Evolutionary conservation across 1,284 basidiomycete species (phyloP).

Genomic region (Cutaneotrichosporon mucoides): DNA sequence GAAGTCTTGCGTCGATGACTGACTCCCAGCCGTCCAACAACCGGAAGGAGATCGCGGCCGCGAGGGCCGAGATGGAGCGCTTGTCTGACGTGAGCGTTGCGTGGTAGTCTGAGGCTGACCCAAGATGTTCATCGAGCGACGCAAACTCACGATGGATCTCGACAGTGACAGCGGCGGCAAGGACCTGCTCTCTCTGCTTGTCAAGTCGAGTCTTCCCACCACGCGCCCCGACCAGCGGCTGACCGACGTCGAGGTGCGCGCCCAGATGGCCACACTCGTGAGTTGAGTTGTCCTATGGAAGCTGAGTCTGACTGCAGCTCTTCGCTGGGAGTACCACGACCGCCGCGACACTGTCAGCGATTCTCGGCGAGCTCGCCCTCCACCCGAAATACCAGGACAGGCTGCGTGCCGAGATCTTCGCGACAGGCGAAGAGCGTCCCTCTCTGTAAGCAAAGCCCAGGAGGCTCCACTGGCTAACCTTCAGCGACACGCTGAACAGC

Average conservation of each 20-base stretch:
- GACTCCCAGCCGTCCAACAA: constrained; percentile 54
- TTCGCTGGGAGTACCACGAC: constrained; percentile 70
- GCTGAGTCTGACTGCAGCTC: constrained; percentile 23
- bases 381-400: constrained; percentile 54
- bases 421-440: constrained; percentile 11
- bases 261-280: constrained; percentile 72
- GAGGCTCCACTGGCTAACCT: no score
- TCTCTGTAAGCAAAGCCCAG: constrained; percentile 8
- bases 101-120: background rate
- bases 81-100: constrained; percentile 44
- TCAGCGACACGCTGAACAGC: constrained; percentile 39
- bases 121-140: background rate
- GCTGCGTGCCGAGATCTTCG: constrained; percentile 55
- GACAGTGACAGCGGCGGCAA: constrained; percentile 50
- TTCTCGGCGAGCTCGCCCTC: constrained; percentile 59
- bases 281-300: constrained; percentile 6
- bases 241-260: constrained; percentile 63
- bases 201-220: constrained; percentile 57
- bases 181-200: constrained; percentile 50
- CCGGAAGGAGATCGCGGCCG: constrained; percentile 19
- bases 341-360: constrained; percentile 66
- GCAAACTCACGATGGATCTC: constrained; percentile 5
- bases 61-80: constrained; percentile 51
- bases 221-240: constrained; percentile 55
- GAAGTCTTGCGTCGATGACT: background rate